Percentiles rank a stretch among this genome's conserved stretches.
Conservation (phyloP, 331 rosid genomes). For the Stylosanthes scabra region DNA sequence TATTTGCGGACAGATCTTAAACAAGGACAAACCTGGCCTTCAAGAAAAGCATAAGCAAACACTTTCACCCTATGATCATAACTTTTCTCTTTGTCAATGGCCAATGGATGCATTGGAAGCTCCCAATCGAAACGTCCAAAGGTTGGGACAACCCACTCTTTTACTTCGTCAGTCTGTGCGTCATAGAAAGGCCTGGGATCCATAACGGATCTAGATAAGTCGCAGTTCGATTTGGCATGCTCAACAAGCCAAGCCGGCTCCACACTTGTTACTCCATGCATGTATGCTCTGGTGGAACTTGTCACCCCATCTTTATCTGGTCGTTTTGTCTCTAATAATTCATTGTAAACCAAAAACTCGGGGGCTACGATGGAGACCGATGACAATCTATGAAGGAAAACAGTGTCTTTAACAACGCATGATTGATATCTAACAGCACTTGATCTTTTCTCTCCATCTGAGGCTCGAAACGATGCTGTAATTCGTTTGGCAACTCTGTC, state of each 20-base stretch:
- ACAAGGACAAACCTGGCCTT: constrained; percentile 89
- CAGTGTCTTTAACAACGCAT: constrained; percentile 68
- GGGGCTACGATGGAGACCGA: constrained; percentile 72
- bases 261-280: constrained; percentile 86
- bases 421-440: constrained; percentile 70
- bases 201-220: constrained; percentile 62
- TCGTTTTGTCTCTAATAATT: constrained; percentile 70
- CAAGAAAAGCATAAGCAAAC: constrained; percentile 84
- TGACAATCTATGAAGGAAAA: constrained; percentile 80
- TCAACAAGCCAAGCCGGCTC: constrained; percentile 88
- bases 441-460: constrained; percentile 52
- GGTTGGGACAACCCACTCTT: constrained; percentile 66
- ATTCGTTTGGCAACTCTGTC: constrained; percentile 91
- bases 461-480: constrained; percentile 51
- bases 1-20: constrained; percentile 56
- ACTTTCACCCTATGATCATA: constrained; percentile 49
- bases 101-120: constrained; percentile 67
- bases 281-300: constrained; percentile 61
- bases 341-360: constrained; percentile 85
- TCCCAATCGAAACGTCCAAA: constrained; percentile 89
- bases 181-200: constrained; percentile 81
- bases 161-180: constrained; percentile 61
- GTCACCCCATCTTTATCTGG: constrained; percentile 84
- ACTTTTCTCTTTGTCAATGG: constrained; percentile 38
- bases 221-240: constrained; percentile 73